Conservation (phyloP, 176 grass and related monocot species). For the Juncus inflexus region DNA sequence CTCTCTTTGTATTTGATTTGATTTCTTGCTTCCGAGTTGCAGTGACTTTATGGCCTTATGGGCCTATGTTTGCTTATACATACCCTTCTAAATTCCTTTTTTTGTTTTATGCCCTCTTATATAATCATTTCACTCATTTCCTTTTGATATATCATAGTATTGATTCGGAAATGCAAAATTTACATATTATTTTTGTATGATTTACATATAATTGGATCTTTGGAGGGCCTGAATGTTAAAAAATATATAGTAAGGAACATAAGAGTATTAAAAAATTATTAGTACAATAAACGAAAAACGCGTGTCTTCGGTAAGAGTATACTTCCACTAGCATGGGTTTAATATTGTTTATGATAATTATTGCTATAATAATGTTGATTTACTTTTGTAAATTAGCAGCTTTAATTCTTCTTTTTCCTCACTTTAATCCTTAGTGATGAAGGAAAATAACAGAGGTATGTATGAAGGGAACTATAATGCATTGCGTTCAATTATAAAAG, state of each 20-base stretch:
- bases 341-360: constrained; percentile 37
- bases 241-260: not conserved
- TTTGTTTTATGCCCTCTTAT: not conserved
- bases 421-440: constrained; percentile 63
- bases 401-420: constrained; percentile 17
- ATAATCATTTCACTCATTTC: not conserved
- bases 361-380: constrained; percentile 44
- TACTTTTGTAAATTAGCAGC: constrained; percentile 30
- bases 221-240: not conserved
- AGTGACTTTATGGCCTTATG: constrained; percentile 25
- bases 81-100: not conserved
- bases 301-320: constrained; percentile 31
- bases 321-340: constrained; percentile 29
- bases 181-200: not conserved
- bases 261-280: not conserved
- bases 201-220: not conserved
- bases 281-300: constrained; percentile 37
- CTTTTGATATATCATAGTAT: no score
- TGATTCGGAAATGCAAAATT: no score
- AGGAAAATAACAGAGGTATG: constrained; percentile 38
- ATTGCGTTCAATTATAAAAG: constrained; percentile 9
- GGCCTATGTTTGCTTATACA: not conserved
- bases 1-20: constrained; percentile 26
- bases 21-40: constrained; percentile 34
- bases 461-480: constrained; percentile 3